phyloP scores from a whole-genome alignment of 2,329 filamentous ascomycete genomes.

The Colletotrichum zoysiae region DNA sequence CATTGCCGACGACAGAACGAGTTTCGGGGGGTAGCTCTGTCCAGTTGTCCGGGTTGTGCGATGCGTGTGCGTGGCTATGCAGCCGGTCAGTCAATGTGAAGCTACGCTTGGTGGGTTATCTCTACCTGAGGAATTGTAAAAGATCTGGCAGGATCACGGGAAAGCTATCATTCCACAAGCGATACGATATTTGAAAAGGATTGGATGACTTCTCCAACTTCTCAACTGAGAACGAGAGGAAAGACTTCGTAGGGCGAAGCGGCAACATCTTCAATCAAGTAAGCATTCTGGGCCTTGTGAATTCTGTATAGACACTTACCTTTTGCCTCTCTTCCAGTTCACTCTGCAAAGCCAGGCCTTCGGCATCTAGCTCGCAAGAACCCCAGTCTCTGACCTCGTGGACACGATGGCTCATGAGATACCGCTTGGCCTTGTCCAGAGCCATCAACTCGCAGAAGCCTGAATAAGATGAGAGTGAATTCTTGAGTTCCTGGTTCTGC shows the following conservation, averaged over 20 bases:
- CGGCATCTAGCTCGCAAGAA: slow-evolving; percentile 78
- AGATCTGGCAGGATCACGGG: slow-evolving; percentile 87
- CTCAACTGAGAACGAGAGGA: slow-evolving; percentile 93
- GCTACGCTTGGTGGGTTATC: not conserved
- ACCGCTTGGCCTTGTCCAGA: slow-evolving; percentile 83
- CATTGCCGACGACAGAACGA: slow-evolving; percentile 80
- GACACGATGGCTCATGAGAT: slow-evolving; percentile 79
- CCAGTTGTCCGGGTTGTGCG: slow-evolving; percentile 91
- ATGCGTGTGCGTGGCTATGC: slow-evolving; percentile 84
- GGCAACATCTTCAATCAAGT: slow-evolving; percentile 71
- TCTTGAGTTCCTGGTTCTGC: slow-evolving; percentile 77
- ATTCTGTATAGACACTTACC: slow-evolving; percentile 53
- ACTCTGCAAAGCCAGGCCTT: slow-evolving; percentile 83
- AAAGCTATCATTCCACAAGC: slow-evolving; percentile 88
- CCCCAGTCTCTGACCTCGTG: slow-evolving; percentile 88
- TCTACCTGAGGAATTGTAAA: slow-evolving; percentile 81
- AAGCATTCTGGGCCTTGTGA: not conserved
- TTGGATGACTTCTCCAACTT: slow-evolving; percentile 81
- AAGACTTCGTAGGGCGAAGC: slow-evolving; percentile 87
- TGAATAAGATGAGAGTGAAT: slow-evolving; percentile 78
- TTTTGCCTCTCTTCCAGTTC: slow-evolving; percentile 83
- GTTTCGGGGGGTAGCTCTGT: slow-evolving; percentile 79
- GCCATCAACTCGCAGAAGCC: slow-evolving; percentile 85
- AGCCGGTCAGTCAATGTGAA: slow-evolving; percentile 1
- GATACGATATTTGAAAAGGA: slow-evolving; percentile 80